Evolutionary conservation across 1,284 basidiomycete species (phyloP), one percentile per base, ranked within the genome.

Genomic region (Rhodotorula mucilaginosa): DNA sequence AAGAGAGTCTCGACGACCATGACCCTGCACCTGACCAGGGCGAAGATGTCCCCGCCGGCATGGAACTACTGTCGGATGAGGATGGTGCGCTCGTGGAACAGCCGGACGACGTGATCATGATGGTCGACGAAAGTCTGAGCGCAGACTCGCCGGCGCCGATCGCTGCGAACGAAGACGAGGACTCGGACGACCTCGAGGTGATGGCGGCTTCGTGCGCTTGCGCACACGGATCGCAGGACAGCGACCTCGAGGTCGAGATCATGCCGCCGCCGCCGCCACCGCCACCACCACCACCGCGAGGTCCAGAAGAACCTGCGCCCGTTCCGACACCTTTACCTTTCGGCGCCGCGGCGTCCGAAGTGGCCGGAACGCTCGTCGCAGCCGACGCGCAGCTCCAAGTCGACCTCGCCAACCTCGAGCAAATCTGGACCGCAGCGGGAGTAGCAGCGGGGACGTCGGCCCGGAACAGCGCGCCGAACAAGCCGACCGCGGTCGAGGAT

Each of bases 161-260:
- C 10, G 52, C 15, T 8, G 49, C 44, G 5, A 4, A 61, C 18
- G 10, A 39, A 6, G 66, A 62, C 7, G 48, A 26, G 18, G 70
- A 76, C 58, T 75, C 70, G 23, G 67, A 74, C 57, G 61, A 64
- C 6, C 23, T 39, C 64, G 69, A 66, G 3, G 49, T 66, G 2
- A 29, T 56, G 12, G 19, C 60, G 3, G 52, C 70, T 0, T 72
- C 70, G 10, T 72, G 70, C 51, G 60, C 49, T 2, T 72, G 70
- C 56, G 70, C 66, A 2, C 66, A 68, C 31, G 70, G 70, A 26
- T 68, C 67, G 16, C 70, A 61, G 15, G 16, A 23, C 4, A 39
- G 60, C 29, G 71, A 74, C 51, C 19, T 63, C 61, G 61, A 63
- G 74, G 72, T 3, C 7, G 44, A 57, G 18, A 79, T 18, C 81